These are phyloP conservation scores for Pestalotiopsis fici DNA, from an alignment of 2,329 filamentous ascomycete species.

Conservation along the genomic window DNA sequence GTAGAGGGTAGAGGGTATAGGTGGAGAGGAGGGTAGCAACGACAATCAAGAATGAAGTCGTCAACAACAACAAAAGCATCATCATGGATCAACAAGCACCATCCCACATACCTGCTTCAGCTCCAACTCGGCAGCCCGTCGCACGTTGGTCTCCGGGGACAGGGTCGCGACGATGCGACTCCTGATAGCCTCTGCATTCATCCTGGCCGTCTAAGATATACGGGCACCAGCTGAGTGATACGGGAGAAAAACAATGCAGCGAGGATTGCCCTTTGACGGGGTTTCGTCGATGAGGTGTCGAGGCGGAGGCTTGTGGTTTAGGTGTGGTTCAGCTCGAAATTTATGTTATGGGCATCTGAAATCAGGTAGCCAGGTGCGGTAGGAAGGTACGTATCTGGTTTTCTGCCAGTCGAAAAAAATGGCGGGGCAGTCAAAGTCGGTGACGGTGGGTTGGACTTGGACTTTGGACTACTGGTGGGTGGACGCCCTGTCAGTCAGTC, in stretches of 20 bases:
- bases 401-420: slow-evolving; percentile 6
- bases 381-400: slow-evolving; percentile 2
- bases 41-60: not conserved
- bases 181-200: slow-evolving; percentile 76
- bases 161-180: slow-evolving; percentile 77
- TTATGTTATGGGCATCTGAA: slow-evolving; percentile 4
- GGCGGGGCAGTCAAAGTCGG: slow-evolving; percentile 7
- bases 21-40: not conserved
- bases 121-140: slow-evolving; percentile 77
- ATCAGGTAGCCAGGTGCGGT: not conserved
- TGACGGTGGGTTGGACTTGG: not conserved
- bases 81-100: not conserved
- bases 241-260: not conserved
- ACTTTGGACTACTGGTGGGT: not conserved
- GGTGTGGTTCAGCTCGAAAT: slow-evolving; percentile 9
- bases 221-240: not conserved
- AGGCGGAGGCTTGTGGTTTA: not conserved
- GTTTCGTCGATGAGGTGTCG: slow-evolving; percentile 1
- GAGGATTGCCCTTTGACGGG: slow-evolving; percentile 10
- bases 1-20: not conserved
- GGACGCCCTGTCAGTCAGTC: not conserved
- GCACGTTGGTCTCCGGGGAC: slow-evolving; percentile 71
- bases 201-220: slow-evolving; percentile 37
- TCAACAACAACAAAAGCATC: too few relatives aligned
- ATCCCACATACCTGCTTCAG: slow-evolving; percentile 70